Percentiles rank a stretch among this genome's conserved stretches.
phyloP scores from a whole-genome alignment of 495 filamentous ascomycete species.

The Aspergillus affinis region DNA sequence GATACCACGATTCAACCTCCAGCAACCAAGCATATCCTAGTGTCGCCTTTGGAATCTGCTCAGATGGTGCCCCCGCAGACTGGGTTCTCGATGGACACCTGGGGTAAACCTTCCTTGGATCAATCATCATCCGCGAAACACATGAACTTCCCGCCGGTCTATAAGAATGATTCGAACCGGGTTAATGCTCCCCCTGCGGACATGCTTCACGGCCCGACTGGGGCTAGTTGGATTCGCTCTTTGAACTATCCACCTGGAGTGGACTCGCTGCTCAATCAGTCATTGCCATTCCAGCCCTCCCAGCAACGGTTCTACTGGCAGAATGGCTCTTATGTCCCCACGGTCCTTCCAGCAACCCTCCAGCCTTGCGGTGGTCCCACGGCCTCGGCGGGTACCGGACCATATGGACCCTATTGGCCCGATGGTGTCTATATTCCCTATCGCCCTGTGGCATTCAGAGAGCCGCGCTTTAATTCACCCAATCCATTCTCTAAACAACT shows the following conservation, averaged over 20 bases:
- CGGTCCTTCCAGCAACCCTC: conserved; percentile 67
- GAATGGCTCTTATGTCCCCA: conserved; percentile 59
- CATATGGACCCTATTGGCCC: conserved; percentile 76
- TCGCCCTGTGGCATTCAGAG: conserved; percentile 62
- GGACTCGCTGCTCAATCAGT: conserved; percentile 53
- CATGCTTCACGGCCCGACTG: conserved; percentile 35
- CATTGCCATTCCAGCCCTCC: conserved; percentile 39
- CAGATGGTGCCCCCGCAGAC: conserved; percentile 34
- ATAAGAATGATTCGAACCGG: conserved; percentile 35
- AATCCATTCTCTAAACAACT: conserved; percentile 21
- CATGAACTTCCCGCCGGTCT: conserved; percentile 46
- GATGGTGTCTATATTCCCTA: conserved; percentile 77
- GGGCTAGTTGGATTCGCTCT: conserved; percentile 46
- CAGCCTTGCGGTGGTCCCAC: conserved; percentile 71
- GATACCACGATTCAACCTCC: conserved; percentile 76
- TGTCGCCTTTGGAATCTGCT: conserved; percentile 54
- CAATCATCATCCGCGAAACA: conserved; percentile 30
- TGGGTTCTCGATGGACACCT: conserved; percentile 30
- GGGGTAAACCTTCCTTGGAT: conserved; percentile 31
- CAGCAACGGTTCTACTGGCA: conserved; percentile 41
- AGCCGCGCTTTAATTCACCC: conserved; percentile 49
- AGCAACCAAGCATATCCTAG: conserved; percentile 83
- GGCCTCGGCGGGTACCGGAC: conserved; percentile 67
- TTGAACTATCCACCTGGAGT: conserved; percentile 44
- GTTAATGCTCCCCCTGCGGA: conserved; percentile 27